phyloP scores from a whole-genome alignment of 106 monocot species.

The Iris macrosiphon region DNA sequence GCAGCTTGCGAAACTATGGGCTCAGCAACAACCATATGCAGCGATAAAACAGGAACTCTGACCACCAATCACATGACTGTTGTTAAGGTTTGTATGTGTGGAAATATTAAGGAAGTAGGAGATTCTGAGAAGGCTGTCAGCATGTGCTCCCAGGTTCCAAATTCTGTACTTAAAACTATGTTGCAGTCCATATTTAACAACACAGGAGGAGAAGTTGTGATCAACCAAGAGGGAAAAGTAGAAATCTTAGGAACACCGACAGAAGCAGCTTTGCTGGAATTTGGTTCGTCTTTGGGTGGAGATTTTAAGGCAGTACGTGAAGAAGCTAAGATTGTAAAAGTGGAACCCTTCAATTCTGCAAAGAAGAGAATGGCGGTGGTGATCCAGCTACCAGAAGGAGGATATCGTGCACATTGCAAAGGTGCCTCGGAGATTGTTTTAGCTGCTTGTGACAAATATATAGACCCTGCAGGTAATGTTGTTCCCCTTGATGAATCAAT shows the following conservation, averaged over 20 bases:
- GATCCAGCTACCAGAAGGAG: constrained; percentile 23
- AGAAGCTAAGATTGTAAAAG: constrained; percentile 27
- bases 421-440: constrained; percentile 41
- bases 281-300: constrained; percentile 32
- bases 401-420: constrained; percentile 35
- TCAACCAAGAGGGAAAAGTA: constrained; percentile 22
- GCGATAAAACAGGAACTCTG: constrained; percentile 42
- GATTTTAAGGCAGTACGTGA: constrained; percentile 18
- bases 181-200: constrained; percentile 36
- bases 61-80: constrained; percentile 45
- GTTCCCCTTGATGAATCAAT: constrained; percentile 24
- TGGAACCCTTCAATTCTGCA: constrained; percentile 41
- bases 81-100: constrained; percentile 32
- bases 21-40: constrained; percentile 34
- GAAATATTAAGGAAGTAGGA: constrained; percentile 10
- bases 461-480: constrained; percentile 24
- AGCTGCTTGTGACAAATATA: constrained; percentile 31
- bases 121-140: constrained; percentile 1
- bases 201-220: constrained; percentile 37
- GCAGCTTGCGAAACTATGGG: constrained; percentile 51
- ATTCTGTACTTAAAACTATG: constrained; percentile 16
- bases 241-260: constrained; percentile 40
- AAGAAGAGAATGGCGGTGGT: constrained; percentile 42
- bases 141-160: constrained; percentile 21
- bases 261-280: constrained; percentile 38